These are phyloP conservation scores for Colletotrichum tamarilloi DNA, from an alignment of 2,329 filamentous ascomycete genomes.

Conservation along the genomic window DNA sequence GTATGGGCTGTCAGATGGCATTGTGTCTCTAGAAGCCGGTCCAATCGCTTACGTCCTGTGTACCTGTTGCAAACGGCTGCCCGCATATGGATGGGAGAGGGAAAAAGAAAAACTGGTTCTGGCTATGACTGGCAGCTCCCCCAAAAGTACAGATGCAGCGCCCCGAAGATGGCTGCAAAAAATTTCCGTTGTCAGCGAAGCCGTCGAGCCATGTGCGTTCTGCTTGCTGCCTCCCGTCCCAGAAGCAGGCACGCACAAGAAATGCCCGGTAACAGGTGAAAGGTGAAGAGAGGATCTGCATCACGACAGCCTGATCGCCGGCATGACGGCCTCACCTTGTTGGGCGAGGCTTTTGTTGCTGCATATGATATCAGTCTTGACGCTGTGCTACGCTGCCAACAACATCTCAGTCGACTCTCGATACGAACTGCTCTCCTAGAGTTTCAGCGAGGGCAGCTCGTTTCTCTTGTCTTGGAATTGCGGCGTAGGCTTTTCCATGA, in stretches of 20 bases:
- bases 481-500: neutral
- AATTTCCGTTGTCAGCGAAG: slow-evolving; percentile 26
- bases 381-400: slow-evolving; percentile 26
- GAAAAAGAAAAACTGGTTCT: slow-evolving; percentile 16
- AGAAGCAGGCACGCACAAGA: slow-evolving; percentile 15
- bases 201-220: slow-evolving; percentile 29
- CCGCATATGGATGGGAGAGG: slow-evolving; percentile 1
- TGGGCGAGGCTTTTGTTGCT: slow-evolving; percentile 12
- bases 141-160: slow-evolving; percentile 9
- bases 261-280: slow-evolving; percentile 14
- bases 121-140: slow-evolving; percentile 10
- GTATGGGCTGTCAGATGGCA: slow-evolving; percentile 29
- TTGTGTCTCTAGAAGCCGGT: slow-evolving; percentile 25
- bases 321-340: slow-evolving; percentile 8
- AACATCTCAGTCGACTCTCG: slow-evolving; percentile 29
- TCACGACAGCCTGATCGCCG: slow-evolving; percentile 28
- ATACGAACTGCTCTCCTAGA: slow-evolving; percentile 33
- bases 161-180: slow-evolving; percentile 27
- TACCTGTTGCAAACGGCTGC: slow-evolving; percentile 14
- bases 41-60: slow-evolving; percentile 28
- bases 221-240: slow-evolving; percentile 22
- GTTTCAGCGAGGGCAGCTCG: neutral
- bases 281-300: slow-evolving; percentile 17
- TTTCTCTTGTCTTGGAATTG: slow-evolving; percentile 1
- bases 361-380: slow-evolving; percentile 25